Conservation (phyloP, 1,284 basidiomycete species). For the Bjerkandera adusta region DNA sequence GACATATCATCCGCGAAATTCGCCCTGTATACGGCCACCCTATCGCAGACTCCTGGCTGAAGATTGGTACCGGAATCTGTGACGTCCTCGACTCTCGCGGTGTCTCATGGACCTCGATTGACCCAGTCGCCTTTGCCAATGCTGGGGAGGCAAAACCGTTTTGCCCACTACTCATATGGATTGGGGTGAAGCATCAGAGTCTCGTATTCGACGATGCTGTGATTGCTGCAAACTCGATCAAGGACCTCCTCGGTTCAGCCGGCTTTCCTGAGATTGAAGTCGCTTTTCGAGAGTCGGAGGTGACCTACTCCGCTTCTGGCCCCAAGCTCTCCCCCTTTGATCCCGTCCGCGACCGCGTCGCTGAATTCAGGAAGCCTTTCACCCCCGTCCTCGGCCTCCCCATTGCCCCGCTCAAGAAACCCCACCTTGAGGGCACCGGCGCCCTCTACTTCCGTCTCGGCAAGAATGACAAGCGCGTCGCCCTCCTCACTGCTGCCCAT, state of each 20-base stretch:
- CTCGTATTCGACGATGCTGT: conserved; percentile 24
- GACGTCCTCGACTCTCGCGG: conserved; percentile 21
- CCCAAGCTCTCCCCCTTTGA: conserved; percentile 28
- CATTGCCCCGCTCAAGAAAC: conserved; percentile 27
- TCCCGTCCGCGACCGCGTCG: conserved; percentile 20
- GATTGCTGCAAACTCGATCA: conserved; percentile 18
- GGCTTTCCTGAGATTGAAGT: conserved; percentile 27
- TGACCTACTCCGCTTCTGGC: conserved; percentile 20
- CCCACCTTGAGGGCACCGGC: conserved; percentile 33
- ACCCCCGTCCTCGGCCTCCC: conserved; percentile 34
- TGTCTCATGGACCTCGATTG: conserved; percentile 25
- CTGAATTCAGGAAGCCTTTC: conserved; percentile 30
- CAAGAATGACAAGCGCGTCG: conserved; percentile 27
- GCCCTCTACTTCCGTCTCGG: conserved; percentile 31
- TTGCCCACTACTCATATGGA: conserved; percentile 22
- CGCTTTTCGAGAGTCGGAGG: conserved; percentile 24
- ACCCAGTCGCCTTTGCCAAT: conserved; percentile 28
- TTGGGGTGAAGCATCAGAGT: conserved; percentile 26
- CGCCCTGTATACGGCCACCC: conserved; percentile 30
- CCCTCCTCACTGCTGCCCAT: conserved; percentile 33
- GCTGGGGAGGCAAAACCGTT: conserved; percentile 21
- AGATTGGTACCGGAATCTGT: conserved; percentile 20
- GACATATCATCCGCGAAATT: conserved; percentile 28
- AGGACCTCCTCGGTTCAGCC: conserved; percentile 21
- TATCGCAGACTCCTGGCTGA: conserved; percentile 23